Evolutionary conservation across 176 grass and related monocot genomes (phyloP), one percentile per base, ranked within the genome.

Genomic region (Neostapfia colusana): DNA sequence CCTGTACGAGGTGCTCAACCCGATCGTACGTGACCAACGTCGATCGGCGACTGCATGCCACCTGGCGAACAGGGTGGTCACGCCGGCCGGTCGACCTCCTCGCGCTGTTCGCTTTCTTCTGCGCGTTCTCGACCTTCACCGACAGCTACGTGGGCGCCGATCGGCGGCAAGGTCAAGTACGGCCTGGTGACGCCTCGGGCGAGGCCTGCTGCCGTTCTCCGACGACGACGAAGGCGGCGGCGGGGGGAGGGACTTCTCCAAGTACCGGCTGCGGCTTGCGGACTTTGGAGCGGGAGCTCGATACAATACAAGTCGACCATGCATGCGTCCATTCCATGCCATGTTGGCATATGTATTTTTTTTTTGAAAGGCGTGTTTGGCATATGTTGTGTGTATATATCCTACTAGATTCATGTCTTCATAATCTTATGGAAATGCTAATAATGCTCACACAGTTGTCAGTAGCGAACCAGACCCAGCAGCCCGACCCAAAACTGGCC

Each of bases 71-170:
- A 89, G 84, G 83, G 57, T 54, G 44, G 26, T 86, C n/a, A 82
- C 85, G 7, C 72, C 79, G 68, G 16, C 70, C n/a, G n/a, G n/a
- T n/a, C n/a, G n/a, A n/a, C 6, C 63, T 95, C 43, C 80, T 95
- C 18, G 72, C 28, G 5, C 26, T 83, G 25, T 79, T 60, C 51
- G 69, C 69, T 42, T 60, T 93, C 50, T 83, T 70, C 41, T 93
- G 91, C 49, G 89, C 67, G 39, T 85, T 95, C 82, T 84, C 92
- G 9, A 24, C 67, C 83, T 95, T 95, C 80, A 95, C 86, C 3
- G 89, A 95, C 72, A 95, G 92, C 82, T 91, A 87, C 73, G 10
- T 79, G 10, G 83, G 78, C 63, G 77, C 78, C 38, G 83, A 91
- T n/a, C n/a, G n/a, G n/a, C 54, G 89, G 89, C 67, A 95, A 89